Evolutionary conservation across 164 flowering plant genomes (phyloP), one percentile per base, ranked within the genome.

Genomic region (Nymphaea thermarum): DNA sequence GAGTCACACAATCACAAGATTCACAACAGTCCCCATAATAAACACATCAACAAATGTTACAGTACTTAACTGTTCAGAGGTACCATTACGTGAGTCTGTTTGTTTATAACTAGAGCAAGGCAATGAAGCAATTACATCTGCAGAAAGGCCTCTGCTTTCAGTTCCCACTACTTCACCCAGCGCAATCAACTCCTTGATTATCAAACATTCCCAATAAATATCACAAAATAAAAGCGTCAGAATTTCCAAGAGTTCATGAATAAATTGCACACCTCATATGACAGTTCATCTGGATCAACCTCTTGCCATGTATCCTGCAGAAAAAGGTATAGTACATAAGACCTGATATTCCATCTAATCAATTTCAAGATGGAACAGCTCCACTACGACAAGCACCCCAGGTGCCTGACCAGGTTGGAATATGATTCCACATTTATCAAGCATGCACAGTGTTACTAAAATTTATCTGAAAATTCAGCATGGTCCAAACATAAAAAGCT

Each of bases 281-380:
- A 93, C 65, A 93, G 80, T 65, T 93, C 97, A 81, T 91, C 98
- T 44, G 98, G 96, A 79, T 93, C 98, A 71, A 89, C 83, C 53
- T 86, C 98, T 65, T 87, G 92, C 93, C 93, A 93, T 14, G 86
- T 68, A 76, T 86, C 92, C 98, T 93, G 82, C 59, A 71, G 68
- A 65, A 45, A 70, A 14, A 53, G 64, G 44, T 25, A 25, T 25
- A 25, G 36, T 25, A 25, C 36, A 25, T 25, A 25, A 25, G 36
- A 1, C 36, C 36, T 25, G 36, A 25, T 25, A 25, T 25, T 25
- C 36, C 1, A 1, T 25, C 36, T 25, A 25, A 25, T 25, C 36
- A 25, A 25, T 25, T 25, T 25, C 36, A 25, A 25, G 36, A 25
- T 25, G 36, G 36, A 25, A 25, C 1, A 25, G 36, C 36, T 25